phyloP scores from a whole-genome alignment of 805 yeast genomes.

The Babjeviella inositovora region DNA sequence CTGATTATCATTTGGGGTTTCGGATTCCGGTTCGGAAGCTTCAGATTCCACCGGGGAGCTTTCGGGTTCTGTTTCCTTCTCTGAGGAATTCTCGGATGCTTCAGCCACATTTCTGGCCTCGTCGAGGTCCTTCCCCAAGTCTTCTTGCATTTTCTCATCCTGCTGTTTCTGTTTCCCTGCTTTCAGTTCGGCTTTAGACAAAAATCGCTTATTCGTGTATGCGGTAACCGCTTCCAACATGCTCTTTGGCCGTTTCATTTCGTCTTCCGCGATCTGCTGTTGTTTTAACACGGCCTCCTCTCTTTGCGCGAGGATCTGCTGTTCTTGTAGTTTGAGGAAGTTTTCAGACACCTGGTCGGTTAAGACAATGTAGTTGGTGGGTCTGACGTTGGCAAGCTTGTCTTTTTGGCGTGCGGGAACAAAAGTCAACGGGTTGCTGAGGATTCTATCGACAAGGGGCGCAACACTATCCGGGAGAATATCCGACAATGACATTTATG shows the following conservation, averaged over 20 bases:
- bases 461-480: conserved; percentile 15
- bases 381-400: conserved; percentile 20
- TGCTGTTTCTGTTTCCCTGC: conserved; percentile 8
- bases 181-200: conserved; percentile 26
- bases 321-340: no score
- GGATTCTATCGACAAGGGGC: conserved; percentile 48
- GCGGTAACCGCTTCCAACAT: conserved; percentile 46
- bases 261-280: conserved; percentile 1
- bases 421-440: conserved; percentile 47
- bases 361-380: conserved; percentile 31
- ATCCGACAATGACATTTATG: no score
- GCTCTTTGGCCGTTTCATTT: conserved; percentile 19
- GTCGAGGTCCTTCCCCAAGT: conserved; percentile 8
- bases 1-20: conserved; percentile 1
- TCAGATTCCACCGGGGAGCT: conserved; percentile 1
- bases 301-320: conserved; percentile 4
- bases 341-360: conserved; percentile 4
- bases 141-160: conserved; percentile 1
- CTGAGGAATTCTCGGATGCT: conserved; percentile 3
- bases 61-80: conserved; percentile 1
- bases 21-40: conserved; percentile 1
- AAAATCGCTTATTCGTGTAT: conserved; percentile 36
- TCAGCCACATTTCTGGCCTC: conserved; percentile 7
- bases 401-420: conserved; percentile 44
- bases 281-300: conserved; percentile 1